Base-by-base conservation (phyloP, 148 eudicot genomes). In the Camellia granthamiana region DNA sequence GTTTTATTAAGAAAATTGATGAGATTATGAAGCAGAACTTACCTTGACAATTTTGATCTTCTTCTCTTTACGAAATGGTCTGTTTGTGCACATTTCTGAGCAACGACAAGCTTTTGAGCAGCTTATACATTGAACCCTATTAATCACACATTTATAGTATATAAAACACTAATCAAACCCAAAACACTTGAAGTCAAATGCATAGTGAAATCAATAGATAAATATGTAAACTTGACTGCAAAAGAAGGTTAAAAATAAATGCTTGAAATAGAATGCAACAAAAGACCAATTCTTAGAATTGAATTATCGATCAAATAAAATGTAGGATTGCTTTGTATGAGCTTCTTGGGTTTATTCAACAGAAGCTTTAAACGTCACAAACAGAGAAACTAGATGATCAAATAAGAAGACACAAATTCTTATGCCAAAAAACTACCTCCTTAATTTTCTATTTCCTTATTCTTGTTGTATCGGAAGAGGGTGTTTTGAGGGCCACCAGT, bases 51-150 rank as follows among this genome's bases (percentile, higher is more conserved):
- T 76, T 80, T 83, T 86, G 80, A 95, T 85, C 82, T 89, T 92
- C 83, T 93, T 95, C 55, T 88, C 94, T 83, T 91, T 95, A 52
- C 93, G 91, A 80, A 95, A 95, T 69, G 99, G 99, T 81, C 87
- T 89, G 83, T 95, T 95, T 65, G 87, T 85, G 84, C 99, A 95
- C 68, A 81, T 88, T 52, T 92, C 93, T 5, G 97, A 92, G 89
- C 99, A 95, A 75, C 42, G 86, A 81, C 99, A 95, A 77, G 90
- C 87, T 82, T 86, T 95, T 69, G 97, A 95, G 85, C 99, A 95
- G 86, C 97, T 93, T 78, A 95, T 95, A 82, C 91, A 90, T 81
- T 95, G 99, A 79, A 89, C 94, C 92, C 99, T 95, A 82, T 78
- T 43, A 67, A 82, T 71, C 42, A 76, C 7, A 46, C 51, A 65